phyloP scores from a whole-genome alignment of 495 filamentous ascomycete genomes.

The Aspergillus carlsbadensis region DNA sequence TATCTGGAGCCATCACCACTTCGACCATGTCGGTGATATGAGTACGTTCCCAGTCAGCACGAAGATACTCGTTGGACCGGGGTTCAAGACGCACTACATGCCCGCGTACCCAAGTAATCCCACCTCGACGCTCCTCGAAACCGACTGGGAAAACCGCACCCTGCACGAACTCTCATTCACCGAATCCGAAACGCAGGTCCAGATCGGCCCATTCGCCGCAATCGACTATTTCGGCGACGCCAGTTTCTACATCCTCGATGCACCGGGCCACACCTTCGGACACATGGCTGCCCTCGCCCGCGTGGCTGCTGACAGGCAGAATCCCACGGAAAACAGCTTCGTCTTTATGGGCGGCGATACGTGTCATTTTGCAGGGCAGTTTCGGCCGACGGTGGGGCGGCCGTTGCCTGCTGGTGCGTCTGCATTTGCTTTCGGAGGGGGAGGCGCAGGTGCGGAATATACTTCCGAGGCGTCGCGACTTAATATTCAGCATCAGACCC shows the following conservation, averaged over 20 bases:
- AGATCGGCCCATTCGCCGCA: not conserved
- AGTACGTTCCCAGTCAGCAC: constrained; percentile 46
- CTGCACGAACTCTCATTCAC: not conserved
- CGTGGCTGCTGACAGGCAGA: constrained; percentile 17
- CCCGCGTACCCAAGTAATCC: not conserved
- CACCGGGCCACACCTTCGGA: constrained; percentile 26
- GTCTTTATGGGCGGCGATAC: constrained; percentile 54
- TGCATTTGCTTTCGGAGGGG: not conserved
- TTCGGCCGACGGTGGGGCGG: not conserved
- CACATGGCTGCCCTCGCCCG: constrained; percentile 58
- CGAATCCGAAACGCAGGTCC: not conserved
- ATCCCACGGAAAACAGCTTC: constrained; percentile 46
- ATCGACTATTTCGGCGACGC: not conserved
- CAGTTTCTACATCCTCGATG: not conserved
- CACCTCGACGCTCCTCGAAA: not conserved
- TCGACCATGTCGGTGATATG: constrained; percentile 56
- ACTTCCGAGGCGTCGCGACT: too few species aligned
- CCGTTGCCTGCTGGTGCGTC: not conserved
- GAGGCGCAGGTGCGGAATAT: too few species aligned
- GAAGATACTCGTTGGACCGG: constrained; percentile 23
- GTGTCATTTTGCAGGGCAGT: constrained; percentile 28
- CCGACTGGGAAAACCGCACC: not conserved
- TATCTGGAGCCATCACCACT: constrained; percentile 49
- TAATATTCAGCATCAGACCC: too few species aligned
- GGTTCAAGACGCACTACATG: not conserved